These are phyloP conservation scores for Tetrapisispora namnaoensis DNA, from an alignment of 805 yeast genomes.

Conservation along the genomic window DNA sequence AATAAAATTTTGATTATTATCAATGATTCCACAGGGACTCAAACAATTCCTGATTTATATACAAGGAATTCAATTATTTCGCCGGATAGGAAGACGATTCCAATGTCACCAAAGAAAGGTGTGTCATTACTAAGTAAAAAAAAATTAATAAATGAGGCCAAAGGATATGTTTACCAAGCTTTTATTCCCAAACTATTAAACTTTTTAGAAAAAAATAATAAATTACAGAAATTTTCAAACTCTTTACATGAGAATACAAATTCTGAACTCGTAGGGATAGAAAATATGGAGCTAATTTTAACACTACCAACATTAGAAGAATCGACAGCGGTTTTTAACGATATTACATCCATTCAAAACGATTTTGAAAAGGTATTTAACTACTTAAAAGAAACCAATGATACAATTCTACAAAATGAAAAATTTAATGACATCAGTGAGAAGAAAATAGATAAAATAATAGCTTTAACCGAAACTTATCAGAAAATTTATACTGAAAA, in stretches of 20 bases:
- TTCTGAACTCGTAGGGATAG: background rate
- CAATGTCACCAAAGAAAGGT: slow-evolving; percentile 28
- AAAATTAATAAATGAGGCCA: slow-evolving; percentile 26
- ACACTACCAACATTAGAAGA: slow-evolving; percentile 14
- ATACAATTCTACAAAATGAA: slow-evolving; percentile 13
- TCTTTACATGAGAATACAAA: slow-evolving; percentile 7
- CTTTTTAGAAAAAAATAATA: slow-evolving; percentile 17
- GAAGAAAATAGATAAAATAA: background rate
- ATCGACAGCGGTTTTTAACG: slow-evolving; percentile 1
- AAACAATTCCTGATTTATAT: slow-evolving; percentile 34
- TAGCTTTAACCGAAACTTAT: background rate
- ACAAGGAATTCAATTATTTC: slow-evolving; percentile 30
- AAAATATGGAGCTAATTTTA: slow-evolving; percentile 3
- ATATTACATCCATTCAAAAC: slow-evolving; percentile 3
- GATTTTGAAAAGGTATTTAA: slow-evolving; percentile 6
- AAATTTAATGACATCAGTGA: slow-evolving; percentile 15
- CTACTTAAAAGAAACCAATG: slow-evolving; percentile 15
- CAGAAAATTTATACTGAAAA: background rate
- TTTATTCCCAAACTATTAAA: slow-evolving; percentile 24
- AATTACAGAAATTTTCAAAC: slow-evolving; percentile 9
- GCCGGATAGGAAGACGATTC: slow-evolving; percentile 16
- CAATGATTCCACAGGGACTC: slow-evolving; percentile 31
- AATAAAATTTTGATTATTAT: slow-evolving; percentile 27
- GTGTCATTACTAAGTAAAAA: slow-evolving; percentile 29
- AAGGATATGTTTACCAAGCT: slow-evolving; percentile 24